Evolutionary conservation across 805 yeast genomes (phyloP), one percentile per base, ranked within the genome.

Genomic region (Jamesozyma spencerorum): DNA sequence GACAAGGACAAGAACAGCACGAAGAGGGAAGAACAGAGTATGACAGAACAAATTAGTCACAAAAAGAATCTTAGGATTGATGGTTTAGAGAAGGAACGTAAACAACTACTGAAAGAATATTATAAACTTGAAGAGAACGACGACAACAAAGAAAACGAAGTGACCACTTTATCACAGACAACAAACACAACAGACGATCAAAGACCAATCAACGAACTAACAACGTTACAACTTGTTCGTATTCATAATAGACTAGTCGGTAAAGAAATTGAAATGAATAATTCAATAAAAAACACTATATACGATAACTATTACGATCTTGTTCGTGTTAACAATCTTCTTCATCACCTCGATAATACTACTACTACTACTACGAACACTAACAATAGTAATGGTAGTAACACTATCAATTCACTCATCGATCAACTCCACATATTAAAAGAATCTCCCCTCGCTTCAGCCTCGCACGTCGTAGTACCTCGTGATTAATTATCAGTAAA

Each of bases 261-360:
- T 13, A 47, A 53, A 39, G 63, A 59, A 39, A 51, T 54, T 1
- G 61, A 54, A 27, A 54, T 54, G 27, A 51, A 53, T 31, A 56
- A 55, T 40, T 77, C 74, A 35, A 79, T 79, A 47, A 81, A 81
- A 50, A 74, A 82, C 22, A 79, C 81, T 32, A 78, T 81, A 10
- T 81, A 81, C 58, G 84, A 81, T 57, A 81, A 81, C 52, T 81
- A 81, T 65, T 79, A 77, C 55, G 88, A 81, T 45, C 62, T 81
- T 47, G 79, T 81, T 52, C 78, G 79, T 50, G 71, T 81, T 43
- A 79, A 77, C 49, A 74, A 77, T 36, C 71, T 79, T 3, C 59
- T 81, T 27, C 19, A 34, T 5, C 18, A 34, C 15, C n/a, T 24
- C 8, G 13, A n/a, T n/a, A n/a, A n/a, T n/a, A n/a, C n/a, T n/a